Base-by-base conservation (phyloP, 2,329 filamentous ascomycete genomes). In the Plectosphaerella sp. region DNA sequence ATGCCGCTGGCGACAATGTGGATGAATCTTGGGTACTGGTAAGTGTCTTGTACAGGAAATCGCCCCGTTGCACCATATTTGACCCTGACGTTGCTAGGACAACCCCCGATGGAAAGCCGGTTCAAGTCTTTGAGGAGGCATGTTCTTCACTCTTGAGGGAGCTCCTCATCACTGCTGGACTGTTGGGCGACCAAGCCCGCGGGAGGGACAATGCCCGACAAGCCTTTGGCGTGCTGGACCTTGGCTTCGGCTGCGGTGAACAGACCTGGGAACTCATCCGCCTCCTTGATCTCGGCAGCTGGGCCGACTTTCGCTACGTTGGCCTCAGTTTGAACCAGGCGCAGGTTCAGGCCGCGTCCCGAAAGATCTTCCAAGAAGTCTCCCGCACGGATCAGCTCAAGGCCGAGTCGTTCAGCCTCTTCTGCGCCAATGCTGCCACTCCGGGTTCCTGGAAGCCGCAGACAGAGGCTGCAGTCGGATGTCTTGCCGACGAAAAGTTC, bases 11-110 rank as follows among this genome's bases (percentile, higher is more conserved):
- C 62, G 5, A 72, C 71, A n/a, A 80, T 83, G 79, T 84, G 81
- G 80, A 84, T 84, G 79, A 84, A 83, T 52, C 75, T 84, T 66
- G 81, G 80, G 1, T 83, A 79, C 54, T 84, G 80, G 81, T 75
- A 73, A 61, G 75, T 68, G 2, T 39, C 10, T 20, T 14, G 22
- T 3, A 7, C n/a, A 16, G 7, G 28, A 15, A 28, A 36, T 28
- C 24, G n/a, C 37, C 20, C 22, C 3, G 22, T 22, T 22, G 22
- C 22, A 5, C 22, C 22, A 22, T 22, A 22, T 39, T 3, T 48
- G 35, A 42, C 35, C 25, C 57, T 45, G 12, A 39, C 8, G 8
- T 39, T 12, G 3, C 2, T 39, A 71, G 70, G 69, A 69, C 58
- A 48, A 59, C 58, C 2, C 14, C 51, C 45, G 54, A 66, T 22